Base-by-base conservation (phyloP, 2,329 filamentous ascomycete species). In the Coniella lustricola region DNA sequence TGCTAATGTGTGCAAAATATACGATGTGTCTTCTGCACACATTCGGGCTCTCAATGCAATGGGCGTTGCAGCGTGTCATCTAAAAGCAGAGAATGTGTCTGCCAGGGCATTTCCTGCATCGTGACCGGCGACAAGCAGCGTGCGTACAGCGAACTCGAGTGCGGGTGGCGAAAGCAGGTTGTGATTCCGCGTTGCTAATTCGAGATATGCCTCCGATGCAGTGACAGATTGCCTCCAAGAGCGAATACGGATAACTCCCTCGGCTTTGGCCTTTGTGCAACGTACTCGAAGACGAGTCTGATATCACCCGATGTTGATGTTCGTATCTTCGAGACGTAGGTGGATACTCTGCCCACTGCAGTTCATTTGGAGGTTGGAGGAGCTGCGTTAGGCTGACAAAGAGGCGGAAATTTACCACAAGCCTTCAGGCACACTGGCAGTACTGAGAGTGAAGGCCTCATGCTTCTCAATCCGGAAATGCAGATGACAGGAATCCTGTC, bases 121-220 rank as follows among this genome's bases (percentile, higher is more conserved):
- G 25, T 29, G 25, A 37, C 36, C n/a, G n/a, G 13, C 31, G 34
- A 20, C 43, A 16, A 37, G 34, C 21, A 32, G 43, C 25, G 20
- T 25, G 16, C 7, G 31, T 25, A 34, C 16, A 22, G 34, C 35
- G 14, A 13, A 7, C 14, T 35, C 20, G 25, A n/a, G 25, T 18
- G 29, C n/a, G 21, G 17, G 21, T 22, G 43, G 47, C 47, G 44
- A 37, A 46, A 46, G 36, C 41, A 39, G 47, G 31, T 37, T 47
- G 44, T 42, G 12, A 42, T 33, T 21, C 31, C 39, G 20, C 21
- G 41, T 52, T 37, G 33, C 48, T 47, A 43, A 41, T 48, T 53
- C 32, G 48, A 53, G 44, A 38, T 33, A 46, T 34, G 51, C 45
- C 44, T 46, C 48, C 48, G 48, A 48, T 50, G 40, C 36, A 33